Evolutionary conservation across 1,284 basidiomycete species (phyloP).

Genomic region (Apiotrichum montevideense): DNA sequence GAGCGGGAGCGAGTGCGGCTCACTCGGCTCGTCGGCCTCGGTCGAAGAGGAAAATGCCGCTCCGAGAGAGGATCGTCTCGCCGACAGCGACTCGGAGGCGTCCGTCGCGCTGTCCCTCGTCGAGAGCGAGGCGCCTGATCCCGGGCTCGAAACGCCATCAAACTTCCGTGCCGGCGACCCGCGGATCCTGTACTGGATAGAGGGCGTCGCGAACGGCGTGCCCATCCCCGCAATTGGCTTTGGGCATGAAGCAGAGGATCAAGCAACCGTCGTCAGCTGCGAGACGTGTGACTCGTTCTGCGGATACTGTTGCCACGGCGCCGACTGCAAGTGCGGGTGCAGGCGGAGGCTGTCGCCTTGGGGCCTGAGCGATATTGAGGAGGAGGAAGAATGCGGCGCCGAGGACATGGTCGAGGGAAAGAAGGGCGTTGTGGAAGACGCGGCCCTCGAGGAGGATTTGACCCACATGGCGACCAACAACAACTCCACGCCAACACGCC

Average conservation of each 20-base stretch:
- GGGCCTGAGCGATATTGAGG: not conserved
- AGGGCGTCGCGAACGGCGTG: not conserved
- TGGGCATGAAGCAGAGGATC: not conserved
- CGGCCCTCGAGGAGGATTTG: no score
- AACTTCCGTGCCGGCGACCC: not conserved
- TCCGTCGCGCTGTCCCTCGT: not conserved
- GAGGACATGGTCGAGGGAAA: no score
- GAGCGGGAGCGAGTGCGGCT: not conserved
- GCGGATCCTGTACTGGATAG: not conserved
- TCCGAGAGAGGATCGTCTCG: not conserved
- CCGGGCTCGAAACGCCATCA: not conserved
- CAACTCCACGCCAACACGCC: no score
- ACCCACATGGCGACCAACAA: no score
- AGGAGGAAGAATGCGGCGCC: not conserved
- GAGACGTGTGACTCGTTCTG: not conserved
- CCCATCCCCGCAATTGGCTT: not conserved
- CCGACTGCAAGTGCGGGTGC: not conserved
- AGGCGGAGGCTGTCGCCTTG: not conserved
- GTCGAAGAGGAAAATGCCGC: not conserved
- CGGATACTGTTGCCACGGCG: not conserved
- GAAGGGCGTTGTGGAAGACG: no score
- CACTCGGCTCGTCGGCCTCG: not conserved
- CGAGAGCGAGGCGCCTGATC: not conserved
- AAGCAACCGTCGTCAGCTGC: not conserved
- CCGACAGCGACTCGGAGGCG: not conserved